Percentiles rank a stretch among this genome's conserved stretches.
phyloP scores from a whole-genome alignment of 108 stramenopile species.

The Cyclotella atomus region DNA sequence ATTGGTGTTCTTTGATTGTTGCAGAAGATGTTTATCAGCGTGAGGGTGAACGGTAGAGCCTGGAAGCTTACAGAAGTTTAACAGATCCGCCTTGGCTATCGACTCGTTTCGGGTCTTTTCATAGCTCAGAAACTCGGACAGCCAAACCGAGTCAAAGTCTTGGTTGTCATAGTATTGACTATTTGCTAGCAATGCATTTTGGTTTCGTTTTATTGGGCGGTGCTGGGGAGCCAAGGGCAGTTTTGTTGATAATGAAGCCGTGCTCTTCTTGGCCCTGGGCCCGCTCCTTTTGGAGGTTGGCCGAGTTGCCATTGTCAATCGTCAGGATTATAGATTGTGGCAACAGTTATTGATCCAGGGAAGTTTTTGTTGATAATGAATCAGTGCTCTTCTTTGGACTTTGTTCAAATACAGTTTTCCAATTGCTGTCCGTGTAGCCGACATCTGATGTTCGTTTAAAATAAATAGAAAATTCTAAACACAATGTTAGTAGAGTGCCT shows the following conservation, averaged over 20 bases:
- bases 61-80: slow-evolving; percentile 30
- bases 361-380: no score
- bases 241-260: not conserved
- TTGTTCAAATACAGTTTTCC: no score
- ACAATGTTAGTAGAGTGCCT: no score
- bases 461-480: no score
- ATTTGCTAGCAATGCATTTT: not conserved
- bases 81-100: slow-evolving; percentile 26
- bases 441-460: no score
- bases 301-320: not conserved
- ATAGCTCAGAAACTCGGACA: slow-evolving; percentile 26
- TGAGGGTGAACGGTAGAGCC: slow-evolving; percentile 39
- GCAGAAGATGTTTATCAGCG: slow-evolving; percentile 31
- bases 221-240: not conserved
- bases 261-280: not conserved
- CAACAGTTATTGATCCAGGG: no score
- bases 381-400: no score
- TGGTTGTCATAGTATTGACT: slow-evolving; percentile 29
- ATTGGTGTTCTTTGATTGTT: slow-evolving; percentile 10
- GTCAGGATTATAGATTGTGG: no score
- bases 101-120: slow-evolving; percentile 31
- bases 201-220: not conserved
- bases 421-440: no score
- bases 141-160: slow-evolving; percentile 23
- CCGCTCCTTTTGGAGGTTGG: not conserved